Percentiles rank a stretch among this genome's conserved stretches.
Conservation (phyloP, 2,329 filamentous ascomycete genomes). For the Alternaria alternata region DNA sequence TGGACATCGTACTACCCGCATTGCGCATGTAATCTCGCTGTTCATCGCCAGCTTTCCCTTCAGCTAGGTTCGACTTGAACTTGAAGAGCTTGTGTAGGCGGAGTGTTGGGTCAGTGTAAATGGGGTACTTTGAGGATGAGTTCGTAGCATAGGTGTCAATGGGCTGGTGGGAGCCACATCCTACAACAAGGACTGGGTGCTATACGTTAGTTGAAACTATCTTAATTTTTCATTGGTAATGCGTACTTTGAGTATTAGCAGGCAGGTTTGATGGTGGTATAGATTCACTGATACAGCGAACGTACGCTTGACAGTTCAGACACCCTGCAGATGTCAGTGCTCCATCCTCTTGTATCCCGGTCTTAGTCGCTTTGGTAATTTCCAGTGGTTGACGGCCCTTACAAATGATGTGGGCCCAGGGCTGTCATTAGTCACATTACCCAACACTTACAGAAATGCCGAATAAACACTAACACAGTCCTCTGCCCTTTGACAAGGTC, state of each 20-base stretch:
- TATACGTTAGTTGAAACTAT: not conserved
- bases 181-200: conserved; percentile 27
- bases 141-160: conserved; percentile 28
- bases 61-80: conserved; percentile 29
- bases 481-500: conserved; percentile 25
- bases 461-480: conserved; percentile 28
- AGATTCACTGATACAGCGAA: conserved; percentile 26
- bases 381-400: not conserved
- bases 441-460: conserved; percentile 33
- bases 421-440: not conserved
- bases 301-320: conserved; percentile 36
- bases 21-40: conserved; percentile 35
- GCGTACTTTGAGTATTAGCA: conserved; percentile 29
- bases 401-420: not conserved
- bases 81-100: conserved; percentile 29
- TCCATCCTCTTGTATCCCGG: not conserved
- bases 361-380: not conserved
- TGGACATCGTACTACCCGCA: conserved; percentile 21
- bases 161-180: conserved; percentile 36
- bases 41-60: conserved; percentile 20
- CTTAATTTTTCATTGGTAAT: not conserved
- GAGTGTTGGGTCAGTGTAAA: conserved; percentile 35
- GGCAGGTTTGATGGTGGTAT: conserved; percentile 31
- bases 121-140: conserved; percentile 28
- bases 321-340: conserved; percentile 26